Conservation (phyloP, 2,329 filamentous ascomycete species). For the Aspergillus bombycis region DNA sequence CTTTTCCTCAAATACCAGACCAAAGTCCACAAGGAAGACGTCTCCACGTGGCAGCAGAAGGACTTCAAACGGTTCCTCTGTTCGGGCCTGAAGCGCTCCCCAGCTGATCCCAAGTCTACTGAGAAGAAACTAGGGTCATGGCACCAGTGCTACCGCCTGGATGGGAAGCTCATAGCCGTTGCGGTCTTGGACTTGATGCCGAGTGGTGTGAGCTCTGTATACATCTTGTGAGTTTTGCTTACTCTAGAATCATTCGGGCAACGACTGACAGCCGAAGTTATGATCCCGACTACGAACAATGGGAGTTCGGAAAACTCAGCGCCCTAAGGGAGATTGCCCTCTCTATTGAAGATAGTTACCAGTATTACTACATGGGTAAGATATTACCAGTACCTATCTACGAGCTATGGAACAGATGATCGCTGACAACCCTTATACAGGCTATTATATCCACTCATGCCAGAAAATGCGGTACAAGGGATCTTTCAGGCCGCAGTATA, state of each 20-base stretch:
- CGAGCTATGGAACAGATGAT: not conserved
- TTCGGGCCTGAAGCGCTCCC: slow-evolving; percentile 46
- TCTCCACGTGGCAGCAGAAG: slow-evolving; percentile 46
- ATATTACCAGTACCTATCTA: not conserved
- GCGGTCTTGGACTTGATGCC: slow-evolving; percentile 53
- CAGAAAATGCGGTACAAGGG: slow-evolving; percentile 57
- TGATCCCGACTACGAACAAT: slow-evolving; percentile 62
- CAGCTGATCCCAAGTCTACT: slow-evolving; percentile 37
- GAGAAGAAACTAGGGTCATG: slow-evolving; percentile 52
- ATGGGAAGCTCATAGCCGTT: slow-evolving; percentile 53
- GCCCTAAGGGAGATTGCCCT: slow-evolving; percentile 63
- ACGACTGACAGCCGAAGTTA: slow-evolving; percentile 46
- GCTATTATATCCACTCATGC: slow-evolving; percentile 65
- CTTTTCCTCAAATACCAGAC: slow-evolving; percentile 53
- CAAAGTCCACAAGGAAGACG: slow-evolving; percentile 49
- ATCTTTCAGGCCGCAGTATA: slow-evolving; percentile 49
- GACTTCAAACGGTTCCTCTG: slow-evolving; percentile 54
- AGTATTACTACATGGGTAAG: slow-evolving; percentile 67
- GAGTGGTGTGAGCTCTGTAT: slow-evolving; percentile 53
- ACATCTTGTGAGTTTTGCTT: slow-evolving; percentile 46
- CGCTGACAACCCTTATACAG: slow-evolving; percentile 28
- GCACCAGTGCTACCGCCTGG: slow-evolving; percentile 55
- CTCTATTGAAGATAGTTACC: slow-evolving; percentile 57
- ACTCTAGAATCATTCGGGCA: not conserved
- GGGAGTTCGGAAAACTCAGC: slow-evolving; percentile 65